These are phyloP conservation scores for Irineochytrium annulatum DNA, from an alignment of 192 early-diverging fungal species.

Conservation along the genomic window DNA sequence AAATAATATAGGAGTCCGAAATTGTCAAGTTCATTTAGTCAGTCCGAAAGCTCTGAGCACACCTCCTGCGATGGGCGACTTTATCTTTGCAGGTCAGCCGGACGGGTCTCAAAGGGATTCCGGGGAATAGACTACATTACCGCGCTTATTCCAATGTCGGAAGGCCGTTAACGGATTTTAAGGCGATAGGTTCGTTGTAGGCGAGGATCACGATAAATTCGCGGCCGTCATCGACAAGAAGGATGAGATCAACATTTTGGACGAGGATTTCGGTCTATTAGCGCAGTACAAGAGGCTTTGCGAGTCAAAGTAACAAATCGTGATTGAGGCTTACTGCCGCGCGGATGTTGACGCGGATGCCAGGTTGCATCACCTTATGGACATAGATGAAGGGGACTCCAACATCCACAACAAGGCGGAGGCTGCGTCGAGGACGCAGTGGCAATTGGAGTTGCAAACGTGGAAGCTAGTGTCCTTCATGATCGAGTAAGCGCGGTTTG, in stretches of 20 bases:
- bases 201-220: background rate
- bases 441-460: background rate
- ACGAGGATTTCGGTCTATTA: background rate
- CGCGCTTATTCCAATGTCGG: no score
- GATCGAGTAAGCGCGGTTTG: background rate
- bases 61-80: no score
- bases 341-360: background rate
- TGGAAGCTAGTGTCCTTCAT: background rate
- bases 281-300: background rate
- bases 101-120: no score
- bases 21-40: no score
- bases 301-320: background rate
- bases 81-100: no score
- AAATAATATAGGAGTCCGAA: no score
- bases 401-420: background rate
- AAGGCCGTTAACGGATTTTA: no score
- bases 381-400: background rate
- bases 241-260: background rate
- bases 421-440: background rate
- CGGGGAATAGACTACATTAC: no score
- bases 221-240: background rate
- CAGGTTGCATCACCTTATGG: background rate
- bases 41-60: no score
- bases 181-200: background rate
- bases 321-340: background rate